Conservation (phyloP, 495 filamentous ascomycete genomes). For the Hyaloscypha finlandica region DNA sequence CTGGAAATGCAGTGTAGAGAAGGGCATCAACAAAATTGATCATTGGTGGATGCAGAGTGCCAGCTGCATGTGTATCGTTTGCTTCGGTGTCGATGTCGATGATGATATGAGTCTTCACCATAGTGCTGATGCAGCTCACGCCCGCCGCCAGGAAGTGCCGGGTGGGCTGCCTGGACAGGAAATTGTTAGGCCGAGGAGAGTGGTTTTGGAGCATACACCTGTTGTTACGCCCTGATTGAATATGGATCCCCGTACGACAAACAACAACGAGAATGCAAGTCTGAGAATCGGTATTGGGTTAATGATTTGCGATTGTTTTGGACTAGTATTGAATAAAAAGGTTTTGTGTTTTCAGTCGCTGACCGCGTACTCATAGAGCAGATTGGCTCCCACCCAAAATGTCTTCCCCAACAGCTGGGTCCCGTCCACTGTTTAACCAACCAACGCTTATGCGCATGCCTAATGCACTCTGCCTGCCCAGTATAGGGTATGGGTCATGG, state of each 20-base stretch:
- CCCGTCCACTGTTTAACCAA: no score
- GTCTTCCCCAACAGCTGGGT: no score
- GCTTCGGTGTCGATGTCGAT: conserved; percentile 30
- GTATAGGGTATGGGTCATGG: no score
- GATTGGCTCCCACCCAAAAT: no score
- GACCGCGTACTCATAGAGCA: no score
- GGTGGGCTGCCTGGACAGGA: background rate
- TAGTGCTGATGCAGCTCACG: background rate
- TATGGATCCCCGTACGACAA: background rate
- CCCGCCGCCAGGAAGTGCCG: background rate
- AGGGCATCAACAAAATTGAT: conserved; percentile 14
- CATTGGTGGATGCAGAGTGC: conserved; percentile 14
- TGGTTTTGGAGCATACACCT: conserved; percentile 7
- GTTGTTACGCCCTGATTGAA: background rate
- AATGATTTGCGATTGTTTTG: background rate
- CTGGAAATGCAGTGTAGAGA: conserved; percentile 30
- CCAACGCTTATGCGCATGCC: no score
- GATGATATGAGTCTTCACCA: conserved; percentile 10
- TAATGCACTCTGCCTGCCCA: no score
- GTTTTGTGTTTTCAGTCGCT: background rate
- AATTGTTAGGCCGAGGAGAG: conserved; percentile 2
- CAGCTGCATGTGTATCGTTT: conserved; percentile 28
- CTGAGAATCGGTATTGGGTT: background rate
- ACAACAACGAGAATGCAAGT: no score
- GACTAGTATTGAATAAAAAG: background rate